phyloP scores from a whole-genome alignment of 805 yeast species.

The Hanseniaspora jakobsenii region DNA sequence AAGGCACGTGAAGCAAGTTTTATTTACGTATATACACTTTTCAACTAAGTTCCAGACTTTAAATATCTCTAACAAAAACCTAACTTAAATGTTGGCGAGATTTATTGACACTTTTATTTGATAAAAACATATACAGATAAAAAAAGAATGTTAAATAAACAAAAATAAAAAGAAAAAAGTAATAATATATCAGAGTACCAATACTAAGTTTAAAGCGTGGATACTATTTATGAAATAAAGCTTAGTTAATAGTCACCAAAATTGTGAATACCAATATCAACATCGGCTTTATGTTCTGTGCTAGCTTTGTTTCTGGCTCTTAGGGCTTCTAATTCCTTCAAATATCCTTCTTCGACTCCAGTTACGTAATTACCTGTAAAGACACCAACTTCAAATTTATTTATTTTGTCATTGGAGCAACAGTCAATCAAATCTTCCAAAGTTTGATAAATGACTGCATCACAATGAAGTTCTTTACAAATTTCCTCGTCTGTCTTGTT shows the following conservation, averaged over 20 bases:
- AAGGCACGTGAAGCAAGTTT: no score
- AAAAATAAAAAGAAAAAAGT: no score
- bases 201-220: no score
- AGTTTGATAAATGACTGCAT: constrained; percentile 77
- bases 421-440: constrained; percentile 73
- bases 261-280: constrained; percentile 51
- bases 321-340: constrained; percentile 68
- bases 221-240: no score
- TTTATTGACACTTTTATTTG: no score
- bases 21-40: no score
- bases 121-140: no score
- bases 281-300: constrained; percentile 69
- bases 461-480: constrained; percentile 74
- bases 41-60: no score
- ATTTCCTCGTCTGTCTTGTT: constrained; percentile 63
- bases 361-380: constrained; percentile 91
- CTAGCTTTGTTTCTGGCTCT: constrained; percentile 63
- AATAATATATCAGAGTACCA: no score
- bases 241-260: constrained; percentile 42
- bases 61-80: no score
- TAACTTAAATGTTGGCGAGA: no score
- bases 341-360: constrained; percentile 77
- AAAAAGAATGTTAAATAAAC: no score
- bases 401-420: constrained; percentile 39
- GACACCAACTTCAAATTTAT: constrained; percentile 85